Conservation (phyloP, 2,329 filamentous ascomycete species). For the Pestalotiopsis fici region DNA sequence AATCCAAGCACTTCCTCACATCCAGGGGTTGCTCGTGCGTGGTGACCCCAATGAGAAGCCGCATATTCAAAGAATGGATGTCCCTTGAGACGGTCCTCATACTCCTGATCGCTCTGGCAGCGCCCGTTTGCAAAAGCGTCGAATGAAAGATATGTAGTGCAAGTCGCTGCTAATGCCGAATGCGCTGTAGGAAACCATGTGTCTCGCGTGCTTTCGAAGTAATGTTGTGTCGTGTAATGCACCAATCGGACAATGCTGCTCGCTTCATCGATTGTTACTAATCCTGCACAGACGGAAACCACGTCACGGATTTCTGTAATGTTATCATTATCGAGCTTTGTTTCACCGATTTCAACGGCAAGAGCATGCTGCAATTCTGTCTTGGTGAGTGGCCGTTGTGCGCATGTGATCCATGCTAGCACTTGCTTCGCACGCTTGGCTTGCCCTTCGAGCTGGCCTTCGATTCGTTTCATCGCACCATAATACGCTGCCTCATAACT, state of each 20-base stretch:
- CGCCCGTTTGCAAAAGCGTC: not conserved
- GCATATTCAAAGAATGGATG: conserved; percentile 13
- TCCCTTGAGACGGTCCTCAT: conserved; percentile 1
- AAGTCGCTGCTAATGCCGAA: conserved; percentile 26
- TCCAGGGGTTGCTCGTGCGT: not conserved
- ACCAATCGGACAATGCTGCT: conserved; percentile 39
- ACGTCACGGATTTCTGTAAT: conserved; percentile 29
- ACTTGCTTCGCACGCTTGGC: conserved; percentile 35
- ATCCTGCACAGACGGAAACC: conserved; percentile 36
- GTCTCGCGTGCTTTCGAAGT: conserved; percentile 31
- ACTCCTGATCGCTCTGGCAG: not conserved
- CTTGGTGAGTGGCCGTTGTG: conserved; percentile 30
- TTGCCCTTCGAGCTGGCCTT: conserved; percentile 30
- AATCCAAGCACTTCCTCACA: not conserved
- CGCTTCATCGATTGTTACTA: conserved; percentile 40
- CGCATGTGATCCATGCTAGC: conserved; percentile 40
- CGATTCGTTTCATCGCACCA: conserved; percentile 40
- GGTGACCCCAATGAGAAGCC: conserved; percentile 13
- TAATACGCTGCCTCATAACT: conserved; percentile 39
- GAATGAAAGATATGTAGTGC: conserved; percentile 37
- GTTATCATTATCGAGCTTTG: conserved; percentile 32
- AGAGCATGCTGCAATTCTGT: conserved; percentile 41
- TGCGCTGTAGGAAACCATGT: conserved; percentile 32
- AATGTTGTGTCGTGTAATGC: conserved; percentile 46
- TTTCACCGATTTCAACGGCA: conserved; percentile 28